Conservation (phyloP, 345 rosid genomes). For the Cardiospermum halicacabum region DNA sequence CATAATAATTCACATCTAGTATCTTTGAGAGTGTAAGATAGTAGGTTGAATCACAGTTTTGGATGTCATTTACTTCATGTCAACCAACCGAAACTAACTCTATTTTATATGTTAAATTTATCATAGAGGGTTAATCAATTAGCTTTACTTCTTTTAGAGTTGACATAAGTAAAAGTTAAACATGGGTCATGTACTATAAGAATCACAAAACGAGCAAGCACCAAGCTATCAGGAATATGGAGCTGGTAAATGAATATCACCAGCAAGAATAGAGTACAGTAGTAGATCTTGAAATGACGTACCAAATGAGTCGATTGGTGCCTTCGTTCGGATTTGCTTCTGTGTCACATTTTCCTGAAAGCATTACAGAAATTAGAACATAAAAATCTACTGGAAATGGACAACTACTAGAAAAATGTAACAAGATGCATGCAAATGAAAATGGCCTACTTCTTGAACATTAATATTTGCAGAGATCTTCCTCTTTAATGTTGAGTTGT, state of each 20-base stretch:
- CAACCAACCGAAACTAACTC: not conserved
- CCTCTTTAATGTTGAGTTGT: constrained; percentile 46
- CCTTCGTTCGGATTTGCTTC: constrained; percentile 39
- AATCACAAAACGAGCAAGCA: not conserved
- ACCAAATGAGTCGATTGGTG: constrained; percentile 36
- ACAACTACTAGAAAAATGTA: not conserved
- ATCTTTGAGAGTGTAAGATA: not conserved
- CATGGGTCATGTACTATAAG: not conserved
- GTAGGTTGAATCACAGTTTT: not conserved
- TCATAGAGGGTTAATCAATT: not conserved
- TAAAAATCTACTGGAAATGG: not conserved
- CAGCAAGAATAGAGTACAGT: not conserved
- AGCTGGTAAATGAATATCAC: constrained; percentile 2
- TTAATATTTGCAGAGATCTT: constrained; percentile 36
- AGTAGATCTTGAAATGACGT: not conserved
- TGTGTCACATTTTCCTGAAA: constrained; percentile 55
- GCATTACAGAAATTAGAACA: constrained; percentile 18
- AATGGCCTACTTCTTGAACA: constrained; percentile 41
- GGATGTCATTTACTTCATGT: not conserved
- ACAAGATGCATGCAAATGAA: constrained; percentile 4
- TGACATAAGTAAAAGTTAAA: not conserved
- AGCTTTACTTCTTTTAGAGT: not conserved
- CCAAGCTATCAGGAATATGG: not conserved
- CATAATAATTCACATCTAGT: not conserved
- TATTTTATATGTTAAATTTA: not conserved